Base-by-base conservation (phyloP, 768 basidiomycete species). In the Multifurca ochricompacta region DNA sequence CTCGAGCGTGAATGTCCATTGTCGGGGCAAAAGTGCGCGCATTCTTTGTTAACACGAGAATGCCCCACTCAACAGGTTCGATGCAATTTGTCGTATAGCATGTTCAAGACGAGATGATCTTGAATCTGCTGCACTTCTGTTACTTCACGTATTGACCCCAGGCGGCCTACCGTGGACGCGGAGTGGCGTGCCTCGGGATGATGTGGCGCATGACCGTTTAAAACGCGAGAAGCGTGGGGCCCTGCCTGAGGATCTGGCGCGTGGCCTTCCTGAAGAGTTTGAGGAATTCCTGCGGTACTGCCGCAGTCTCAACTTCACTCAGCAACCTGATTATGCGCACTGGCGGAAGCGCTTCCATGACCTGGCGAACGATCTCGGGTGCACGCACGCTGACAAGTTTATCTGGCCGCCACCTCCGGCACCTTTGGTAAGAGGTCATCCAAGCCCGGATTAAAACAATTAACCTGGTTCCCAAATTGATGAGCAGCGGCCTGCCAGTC, bases 61-160 rank as follows among this genome's bases (percentile, higher is more conserved):
- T 19, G 11, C 32, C 21, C 6, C 14, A 14, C 51, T 58, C 39
- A 58, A 43, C 25, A 3, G 32, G 25, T 39, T n/a, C 32, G 16
- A 21, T 34, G 31, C 16, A 3, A 41, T 42, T 13, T 27, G 27
- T 16, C 32, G 27, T 42, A 48, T 61, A 89, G 87, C 88, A 37
- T 86, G 87, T 18, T 85, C 86, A 53, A 78, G 87, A 43, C 75
- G 87, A 53, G 87, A 90, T 63, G 87, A 90, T 63, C 74, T 90
- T 43, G 87, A 90, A 67, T 86, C 87, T 0, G 73, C 78, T 18
- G 84, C 84, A 3, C 72, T 90, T 42, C 85, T 90, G 85, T 73
- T 90, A 50, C 85, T 90, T 51, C 87, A 90, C 64, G 74, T 90
- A 23, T 73, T 90, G 40, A 90, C 82, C 6, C 86, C 87, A 2